Evolutionary conservation across 306 rosid genomes (phyloP).

Genomic region (Hylodesmum podocarpum): DNA sequence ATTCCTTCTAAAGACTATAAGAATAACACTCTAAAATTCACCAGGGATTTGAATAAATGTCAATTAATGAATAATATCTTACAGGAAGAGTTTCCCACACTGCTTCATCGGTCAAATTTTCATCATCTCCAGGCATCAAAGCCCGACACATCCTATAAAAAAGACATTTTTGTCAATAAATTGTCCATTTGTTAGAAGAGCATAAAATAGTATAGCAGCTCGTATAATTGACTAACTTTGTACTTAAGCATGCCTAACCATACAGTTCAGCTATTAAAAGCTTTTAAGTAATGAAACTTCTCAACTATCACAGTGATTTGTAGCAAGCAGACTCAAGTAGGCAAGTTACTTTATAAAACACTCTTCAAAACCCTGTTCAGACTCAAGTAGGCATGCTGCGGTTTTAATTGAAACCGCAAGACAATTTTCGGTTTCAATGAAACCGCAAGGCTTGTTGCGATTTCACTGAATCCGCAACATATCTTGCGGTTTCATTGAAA

Average conservation of each 20-base stretch:
- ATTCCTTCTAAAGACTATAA: background rate
- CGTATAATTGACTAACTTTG: background rate
- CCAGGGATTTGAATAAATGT: background rate
- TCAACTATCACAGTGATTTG: conserved; percentile 5
- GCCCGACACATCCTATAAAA: conserved; percentile 89
- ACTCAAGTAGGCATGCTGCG: too few species aligned
- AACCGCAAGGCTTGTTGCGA: too few species aligned
- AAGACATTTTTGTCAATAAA: conserved; percentile 30
- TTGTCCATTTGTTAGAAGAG: background rate
- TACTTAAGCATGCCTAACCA: background rate
- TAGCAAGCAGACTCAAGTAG: background rate
- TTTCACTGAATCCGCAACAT: too few species aligned
- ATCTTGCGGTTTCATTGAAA: too few species aligned
- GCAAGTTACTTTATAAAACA: background rate
- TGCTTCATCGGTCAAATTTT: conserved; percentile 77
- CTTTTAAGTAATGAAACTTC: background rate
- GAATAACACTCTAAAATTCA: background rate
- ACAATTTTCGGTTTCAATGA: too few species aligned
- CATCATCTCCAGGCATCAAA: conserved; percentile 94
- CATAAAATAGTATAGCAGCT: background rate
- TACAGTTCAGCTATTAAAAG: background rate
- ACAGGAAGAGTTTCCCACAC: conserved; percentile 99
- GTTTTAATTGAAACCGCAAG: too few species aligned
- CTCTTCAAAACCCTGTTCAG: too few species aligned
- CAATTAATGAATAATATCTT: conserved; percentile 45